Percentiles rank a stretch among this genome's conserved stretches.
Evolutionary conservation across 306 rosid genomes (phyloP).

Genomic region (Vachellia pachyceras): DNA sequence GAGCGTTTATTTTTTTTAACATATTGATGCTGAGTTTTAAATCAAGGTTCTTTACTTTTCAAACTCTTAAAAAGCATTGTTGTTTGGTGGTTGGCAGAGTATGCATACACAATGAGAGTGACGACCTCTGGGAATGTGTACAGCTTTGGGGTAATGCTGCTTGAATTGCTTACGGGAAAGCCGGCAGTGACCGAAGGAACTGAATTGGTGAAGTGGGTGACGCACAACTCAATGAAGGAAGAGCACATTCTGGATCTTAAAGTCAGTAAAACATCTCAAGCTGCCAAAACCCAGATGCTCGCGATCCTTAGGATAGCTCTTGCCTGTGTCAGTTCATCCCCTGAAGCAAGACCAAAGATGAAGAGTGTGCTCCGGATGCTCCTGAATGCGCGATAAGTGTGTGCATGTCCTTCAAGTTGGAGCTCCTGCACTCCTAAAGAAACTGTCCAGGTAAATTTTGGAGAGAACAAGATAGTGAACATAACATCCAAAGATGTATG

Average conservation of each 20-base stretch:
- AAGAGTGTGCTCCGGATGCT: conserved; percentile 78
- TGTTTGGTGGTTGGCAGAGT: conserved; percentile 64
- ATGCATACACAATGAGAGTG: conserved; percentile 89
- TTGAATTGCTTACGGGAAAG: conserved; percentile 86
- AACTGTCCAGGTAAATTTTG: not conserved
- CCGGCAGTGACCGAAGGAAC: conserved; percentile 78
- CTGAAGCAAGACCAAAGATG: conserved; percentile 89
- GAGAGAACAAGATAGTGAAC: not conserved
- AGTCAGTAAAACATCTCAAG: conserved; percentile 68
- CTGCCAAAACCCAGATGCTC: conserved; percentile 75
- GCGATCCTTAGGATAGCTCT: conserved; percentile 72
- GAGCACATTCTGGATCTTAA: conserved; percentile 68
- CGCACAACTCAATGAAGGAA: conserved; percentile 49
- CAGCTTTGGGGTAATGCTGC: conserved; percentile 84
- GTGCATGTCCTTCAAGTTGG: not conserved
- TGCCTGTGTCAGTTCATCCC: conserved; percentile 63
- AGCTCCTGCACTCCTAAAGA: not conserved
- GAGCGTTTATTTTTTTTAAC: not conserved
- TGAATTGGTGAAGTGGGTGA: conserved; percentile 83
- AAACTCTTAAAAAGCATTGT: not conserved
- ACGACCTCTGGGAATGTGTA: conserved; percentile 81
- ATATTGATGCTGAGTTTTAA: too few species aligned
- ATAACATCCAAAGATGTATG: not conserved
- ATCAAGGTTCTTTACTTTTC: conserved; percentile 1
- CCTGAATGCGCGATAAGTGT: conserved; percentile 69